A percentile compares a stretch with the other conserved stretches of the same genome.
Evolutionary conservation across 2,329 filamentous ascomycete genomes (phyloP).

Genomic region (Hypomyces perniciosus): DNA sequence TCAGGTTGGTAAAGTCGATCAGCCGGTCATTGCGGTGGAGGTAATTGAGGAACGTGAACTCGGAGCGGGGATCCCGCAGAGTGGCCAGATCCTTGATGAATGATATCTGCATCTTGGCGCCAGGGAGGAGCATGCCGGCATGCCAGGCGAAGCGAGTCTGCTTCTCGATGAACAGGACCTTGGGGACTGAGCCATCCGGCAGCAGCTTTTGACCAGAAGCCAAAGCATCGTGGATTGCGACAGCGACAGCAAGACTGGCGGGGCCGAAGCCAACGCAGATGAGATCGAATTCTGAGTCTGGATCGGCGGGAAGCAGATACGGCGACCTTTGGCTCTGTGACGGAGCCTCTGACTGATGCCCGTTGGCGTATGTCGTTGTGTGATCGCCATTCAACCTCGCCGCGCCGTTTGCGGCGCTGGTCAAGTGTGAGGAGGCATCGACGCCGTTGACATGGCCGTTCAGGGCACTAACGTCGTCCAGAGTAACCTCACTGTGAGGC

Average conservation of each 20-base stretch:
- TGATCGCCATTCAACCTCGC: constrained; percentile 10
- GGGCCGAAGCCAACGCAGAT: constrained; percentile 91
- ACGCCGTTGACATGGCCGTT: constrained; percentile 7
- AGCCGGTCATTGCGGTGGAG: constrained; percentile 75
- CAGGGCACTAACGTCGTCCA: constrained; percentile 17
- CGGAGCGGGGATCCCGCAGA: constrained; percentile 76
- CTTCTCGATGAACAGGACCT: constrained; percentile 82
- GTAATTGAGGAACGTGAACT: constrained; percentile 96
- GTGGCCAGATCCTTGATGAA: constrained; percentile 96
- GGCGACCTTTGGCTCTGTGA: constrained; percentile 13
- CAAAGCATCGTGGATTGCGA: constrained; percentile 79
- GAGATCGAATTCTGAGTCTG: constrained; percentile 70
- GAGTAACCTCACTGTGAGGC: constrained; percentile 29
- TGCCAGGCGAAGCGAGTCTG: constrained; percentile 86
- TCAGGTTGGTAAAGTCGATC: constrained; percentile 83
- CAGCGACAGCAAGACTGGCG: constrained; percentile 80
- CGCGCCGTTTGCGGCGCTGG: constrained; percentile 12
- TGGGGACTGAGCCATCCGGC: constrained; percentile 47
- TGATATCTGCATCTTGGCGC: constrained; percentile 94
- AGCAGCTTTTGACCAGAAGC: constrained; percentile 41
- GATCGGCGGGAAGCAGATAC: constrained; percentile 43
- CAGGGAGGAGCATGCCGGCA: constrained; percentile 87
- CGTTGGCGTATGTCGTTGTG: constrained; percentile 13
- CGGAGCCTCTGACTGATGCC: constrained; percentile 8
- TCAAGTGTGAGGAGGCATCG: neutral